Percentiles rank a stretch among this genome's conserved stretches.
These are phyloP conservation scores for Rhynchosporium secalis DNA, from an alignment of 2,329 filamentous ascomycete genomes.

Conservation along the genomic window DNA sequence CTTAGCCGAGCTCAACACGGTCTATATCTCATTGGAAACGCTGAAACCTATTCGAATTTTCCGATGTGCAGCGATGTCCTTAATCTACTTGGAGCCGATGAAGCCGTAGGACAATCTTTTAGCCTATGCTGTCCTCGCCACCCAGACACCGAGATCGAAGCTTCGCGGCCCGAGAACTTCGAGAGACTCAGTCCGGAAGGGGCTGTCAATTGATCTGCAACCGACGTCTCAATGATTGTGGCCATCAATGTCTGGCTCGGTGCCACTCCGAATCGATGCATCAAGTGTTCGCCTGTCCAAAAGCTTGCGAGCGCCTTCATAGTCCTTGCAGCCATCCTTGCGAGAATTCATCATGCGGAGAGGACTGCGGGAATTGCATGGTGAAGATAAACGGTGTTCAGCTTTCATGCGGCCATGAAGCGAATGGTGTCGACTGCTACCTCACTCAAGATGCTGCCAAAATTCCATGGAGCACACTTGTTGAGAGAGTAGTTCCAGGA, in stretches of 20 bases:
- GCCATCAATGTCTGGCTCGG: constrained; percentile 47
- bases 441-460: constrained; percentile 45
- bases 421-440: constrained; percentile 42
- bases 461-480: constrained; percentile 50
- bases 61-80: constrained; percentile 65
- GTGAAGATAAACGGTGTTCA: constrained; percentile 38
- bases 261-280: constrained; percentile 53
- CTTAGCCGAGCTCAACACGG: constrained; percentile 67
- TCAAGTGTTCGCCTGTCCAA: constrained; percentile 46
- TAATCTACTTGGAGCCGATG: constrained; percentile 47
- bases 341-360: constrained; percentile 44
- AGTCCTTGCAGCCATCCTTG: constrained; percentile 49
- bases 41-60: constrained; percentile 55
- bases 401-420: constrained; percentile 45
- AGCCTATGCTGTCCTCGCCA: constrained; percentile 63
- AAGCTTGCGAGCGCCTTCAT: constrained; percentile 46
- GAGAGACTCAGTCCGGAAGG: constrained; percentile 57
- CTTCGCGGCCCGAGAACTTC: constrained; percentile 29
- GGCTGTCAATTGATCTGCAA: constrained; percentile 44
- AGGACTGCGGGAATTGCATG: constrained; percentile 45
- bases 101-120: constrained; percentile 52
- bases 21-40: constrained; percentile 70
- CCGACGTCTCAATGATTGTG: constrained; percentile 43
- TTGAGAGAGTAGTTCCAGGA: constrained; percentile 51
- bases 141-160: constrained; percentile 43